Percentiles rank a stretch among this genome's conserved stretches.
These are phyloP conservation scores for Solanum pennellii DNA, from an alignment of 257 asterid species.

Conservation along the genomic window DNA sequence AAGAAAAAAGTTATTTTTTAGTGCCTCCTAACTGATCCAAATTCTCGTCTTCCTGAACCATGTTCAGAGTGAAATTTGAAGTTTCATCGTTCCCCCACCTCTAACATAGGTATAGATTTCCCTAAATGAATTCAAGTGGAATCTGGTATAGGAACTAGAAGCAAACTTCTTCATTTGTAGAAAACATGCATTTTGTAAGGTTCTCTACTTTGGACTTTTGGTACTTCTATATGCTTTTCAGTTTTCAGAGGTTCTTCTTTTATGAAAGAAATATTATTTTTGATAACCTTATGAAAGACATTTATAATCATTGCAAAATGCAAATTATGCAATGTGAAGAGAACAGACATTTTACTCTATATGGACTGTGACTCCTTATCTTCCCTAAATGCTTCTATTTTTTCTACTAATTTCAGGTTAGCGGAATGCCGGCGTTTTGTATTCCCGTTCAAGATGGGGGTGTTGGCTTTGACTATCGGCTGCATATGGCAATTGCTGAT, in stretches of 20 bases:
- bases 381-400: background rate
- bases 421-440: constrained; percentile 97
- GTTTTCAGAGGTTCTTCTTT: background rate
- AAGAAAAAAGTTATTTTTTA: too few species aligned
- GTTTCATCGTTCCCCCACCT: background rate
- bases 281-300: background rate
- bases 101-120: background rate
- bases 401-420: constrained; percentile 48
- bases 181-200: background rate
- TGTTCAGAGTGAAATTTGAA: background rate
- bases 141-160: background rate
- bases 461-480: constrained; percentile 92
- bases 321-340: background rate
- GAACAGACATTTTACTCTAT: background rate
- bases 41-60: background rate
- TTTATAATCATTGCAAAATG: background rate
- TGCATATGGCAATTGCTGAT: constrained; percentile 98
- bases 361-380: constrained; percentile 1
- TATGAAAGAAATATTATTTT: background rate
- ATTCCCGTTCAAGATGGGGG: constrained; percentile 93
- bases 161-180: background rate
- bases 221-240: background rate
- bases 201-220: background rate
- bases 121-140: background rate
- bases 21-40: background rate